Conservation (phyloP, 73 alveolate genomes). For the Tetrahymena thermophila region DNA sequence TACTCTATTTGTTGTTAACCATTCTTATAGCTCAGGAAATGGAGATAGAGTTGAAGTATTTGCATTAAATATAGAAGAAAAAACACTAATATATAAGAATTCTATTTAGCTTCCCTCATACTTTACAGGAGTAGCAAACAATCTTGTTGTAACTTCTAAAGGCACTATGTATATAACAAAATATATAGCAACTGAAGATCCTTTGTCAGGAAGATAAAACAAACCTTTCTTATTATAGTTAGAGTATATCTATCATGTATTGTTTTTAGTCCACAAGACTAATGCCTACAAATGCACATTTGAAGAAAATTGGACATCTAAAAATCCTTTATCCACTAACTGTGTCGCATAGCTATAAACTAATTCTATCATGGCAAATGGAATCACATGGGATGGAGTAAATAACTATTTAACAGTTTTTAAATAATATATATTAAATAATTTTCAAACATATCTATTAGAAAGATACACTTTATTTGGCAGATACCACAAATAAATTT, state of each 20-base stretch:
- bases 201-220: background rate
- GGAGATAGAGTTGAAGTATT: background rate
- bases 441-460: background rate
- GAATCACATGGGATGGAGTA: background rate
- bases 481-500: background rate
- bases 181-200: background rate
- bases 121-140: background rate
- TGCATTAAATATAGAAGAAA: background rate
- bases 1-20: background rate
- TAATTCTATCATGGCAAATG: background rate
- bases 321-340: background rate
- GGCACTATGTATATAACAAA: background rate
- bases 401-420: background rate
- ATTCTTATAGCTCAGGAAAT: background rate
- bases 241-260: background rate
- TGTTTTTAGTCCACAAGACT: background rate
- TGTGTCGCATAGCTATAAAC: background rate
- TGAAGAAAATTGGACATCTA: background rate
- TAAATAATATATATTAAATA: background rate
- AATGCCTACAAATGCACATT: background rate
- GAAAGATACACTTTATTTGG: background rate
- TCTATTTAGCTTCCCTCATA: background rate
- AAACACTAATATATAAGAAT: background rate
- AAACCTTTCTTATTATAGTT: background rate
- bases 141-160: background rate